Conservation (phyloP, 352 stramenopile genomes). For the Phytophthora lateralis region DNA sequence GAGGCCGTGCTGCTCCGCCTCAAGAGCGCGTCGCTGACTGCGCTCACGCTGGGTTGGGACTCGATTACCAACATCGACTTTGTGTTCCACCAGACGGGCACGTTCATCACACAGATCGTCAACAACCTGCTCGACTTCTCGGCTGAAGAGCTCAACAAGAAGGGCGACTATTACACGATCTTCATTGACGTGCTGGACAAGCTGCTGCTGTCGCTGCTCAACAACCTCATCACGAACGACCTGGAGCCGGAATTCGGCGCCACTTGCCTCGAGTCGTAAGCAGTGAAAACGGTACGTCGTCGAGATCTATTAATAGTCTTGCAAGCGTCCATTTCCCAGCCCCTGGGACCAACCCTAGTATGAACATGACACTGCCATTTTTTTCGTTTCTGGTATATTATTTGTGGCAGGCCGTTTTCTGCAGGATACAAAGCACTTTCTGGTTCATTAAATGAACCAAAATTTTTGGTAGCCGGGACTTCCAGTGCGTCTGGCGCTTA, state of each 20-base stretch:
- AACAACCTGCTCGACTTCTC: slow-evolving; percentile 56
- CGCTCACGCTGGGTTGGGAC: slow-evolving; percentile 45
- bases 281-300: not conserved
- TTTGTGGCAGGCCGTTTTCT: slow-evolving; percentile 22
- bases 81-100: slow-evolving; percentile 44
- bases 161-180: slow-evolving; percentile 53
- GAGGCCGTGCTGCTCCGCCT: slow-evolving; percentile 32
- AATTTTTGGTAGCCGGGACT: too few relatives aligned
- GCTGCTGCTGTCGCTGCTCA: slow-evolving; percentile 52
- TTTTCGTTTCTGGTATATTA: slow-evolving; percentile 29
- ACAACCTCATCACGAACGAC: slow-evolving; percentile 68
- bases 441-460: too few relatives aligned
- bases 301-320: not conserved
- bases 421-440: slow-evolving; percentile 2
- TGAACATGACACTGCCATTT: slow-evolving; percentile 17
- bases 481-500: slow-evolving; percentile 23
- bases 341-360: slow-evolving; percentile 10
- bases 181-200: slow-evolving; percentile 44
- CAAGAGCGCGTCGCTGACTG: slow-evolving; percentile 39
- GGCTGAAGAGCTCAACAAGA: slow-evolving; percentile 63
- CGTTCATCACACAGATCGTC: slow-evolving; percentile 49
- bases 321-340: slow-evolving; percentile 3
- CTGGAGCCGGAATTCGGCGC: slow-evolving; percentile 55
- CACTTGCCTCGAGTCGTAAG: slow-evolving; percentile 43
- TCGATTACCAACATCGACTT: slow-evolving; percentile 60